Percentiles rank a stretch among this genome's conserved stretches.
Evolutionary conservation across 2,329 filamentous ascomycete species (phyloP).

Genomic region (Pseudogymnoascus sp.): DNA sequence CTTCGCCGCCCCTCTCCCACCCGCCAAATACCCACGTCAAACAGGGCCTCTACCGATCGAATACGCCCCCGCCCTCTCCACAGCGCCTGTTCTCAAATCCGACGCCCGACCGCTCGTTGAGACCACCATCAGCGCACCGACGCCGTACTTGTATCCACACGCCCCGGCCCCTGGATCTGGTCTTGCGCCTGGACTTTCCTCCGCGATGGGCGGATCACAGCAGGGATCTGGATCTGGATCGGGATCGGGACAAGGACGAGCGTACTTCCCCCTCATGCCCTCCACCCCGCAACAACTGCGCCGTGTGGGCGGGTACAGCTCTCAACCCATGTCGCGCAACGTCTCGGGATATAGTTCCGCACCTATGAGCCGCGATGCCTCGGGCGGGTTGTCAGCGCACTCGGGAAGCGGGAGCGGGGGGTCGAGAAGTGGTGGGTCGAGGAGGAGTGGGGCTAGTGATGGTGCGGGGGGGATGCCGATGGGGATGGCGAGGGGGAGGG

Average conservation of each 20-base stretch:
- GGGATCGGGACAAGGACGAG: not conserved
- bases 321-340: constrained; percentile 44
- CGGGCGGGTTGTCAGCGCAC: constrained; percentile 29
- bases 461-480: not conserved
- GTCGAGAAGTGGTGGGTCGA: constrained; percentile 8
- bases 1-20: not conserved
- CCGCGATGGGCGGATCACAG: not conserved
- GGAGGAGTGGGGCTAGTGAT: not conserved
- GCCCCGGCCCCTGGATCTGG: not conserved
- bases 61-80: not conserved
- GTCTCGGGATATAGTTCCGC: constrained; percentile 40
- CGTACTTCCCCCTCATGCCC: not conserved
- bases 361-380: constrained; percentile 43
- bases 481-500: not conserved
- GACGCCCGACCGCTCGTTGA: not conserved
- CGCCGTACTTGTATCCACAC: not conserved
- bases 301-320: constrained; percentile 37
- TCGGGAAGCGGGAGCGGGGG: constrained; percentile 16
- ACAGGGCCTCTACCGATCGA: not conserved
- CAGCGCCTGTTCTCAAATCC: not conserved
- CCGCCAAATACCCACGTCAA: not conserved
- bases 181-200: not conserved
- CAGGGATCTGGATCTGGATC: not conserved
- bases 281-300: constrained; percentile 8
- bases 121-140: not conserved